A percentile compares a stretch with the other conserved stretches of the same genome.
Evolutionary conservation across 331 rosid species (phyloP).

Genomic region (Malus hybrid): DNA sequence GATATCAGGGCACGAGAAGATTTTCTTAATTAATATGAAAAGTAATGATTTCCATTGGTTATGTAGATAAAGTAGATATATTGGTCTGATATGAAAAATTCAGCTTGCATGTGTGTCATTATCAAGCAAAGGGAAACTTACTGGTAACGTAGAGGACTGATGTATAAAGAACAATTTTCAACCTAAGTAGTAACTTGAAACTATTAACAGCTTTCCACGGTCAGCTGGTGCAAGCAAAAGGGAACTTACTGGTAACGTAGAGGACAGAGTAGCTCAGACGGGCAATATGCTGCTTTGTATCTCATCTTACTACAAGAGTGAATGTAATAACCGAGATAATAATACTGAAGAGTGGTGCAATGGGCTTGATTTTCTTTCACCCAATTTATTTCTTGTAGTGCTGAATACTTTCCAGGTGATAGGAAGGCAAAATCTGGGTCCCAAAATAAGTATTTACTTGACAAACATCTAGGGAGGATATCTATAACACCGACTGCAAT

Average conservation of each 20-base stretch:
- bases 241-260: constrained; percentile 77
- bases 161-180: not conserved
- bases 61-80: not conserved
- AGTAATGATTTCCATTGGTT: not conserved
- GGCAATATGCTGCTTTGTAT: constrained; percentile 83
- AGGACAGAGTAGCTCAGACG: constrained; percentile 90
- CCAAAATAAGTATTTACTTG: constrained; percentile 96
- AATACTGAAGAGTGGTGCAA: constrained; percentile 76
- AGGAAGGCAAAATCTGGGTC: constrained; percentile 93
- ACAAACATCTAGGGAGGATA: constrained; percentile 86
- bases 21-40: not conserved
- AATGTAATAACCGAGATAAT: constrained; percentile 92
- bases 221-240: not conserved
- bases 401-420: constrained; percentile 93
- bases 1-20: not conserved
- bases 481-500: constrained; percentile 95
- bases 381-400: constrained; percentile 82
- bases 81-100: not conserved
- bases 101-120: not conserved
- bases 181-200: not conserved
- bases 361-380: constrained; percentile 68
- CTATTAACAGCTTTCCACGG: not conserved
- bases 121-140: not conserved
- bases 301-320: constrained; percentile 95
- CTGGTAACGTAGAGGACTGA: not conserved